Evolutionary conservation across 257 asterid species (phyloP).

Genomic region (Misopates orontium): DNA sequence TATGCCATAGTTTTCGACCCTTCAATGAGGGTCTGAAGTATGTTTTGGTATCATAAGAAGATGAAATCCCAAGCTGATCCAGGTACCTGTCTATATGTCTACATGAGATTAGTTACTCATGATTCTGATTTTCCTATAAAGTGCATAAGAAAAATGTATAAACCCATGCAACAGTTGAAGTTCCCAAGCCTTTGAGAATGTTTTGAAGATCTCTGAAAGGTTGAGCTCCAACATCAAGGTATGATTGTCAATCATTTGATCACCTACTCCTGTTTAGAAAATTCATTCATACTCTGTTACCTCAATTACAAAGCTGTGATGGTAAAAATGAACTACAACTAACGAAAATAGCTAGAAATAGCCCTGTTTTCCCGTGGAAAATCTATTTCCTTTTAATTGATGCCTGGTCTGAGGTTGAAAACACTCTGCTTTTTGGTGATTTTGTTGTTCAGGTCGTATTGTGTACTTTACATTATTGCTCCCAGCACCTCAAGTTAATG

Average conservation of each 20-base stretch:
- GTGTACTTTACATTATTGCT: too few relatives aligned
- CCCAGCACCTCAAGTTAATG: too few relatives aligned
- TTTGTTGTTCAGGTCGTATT: too few relatives aligned
- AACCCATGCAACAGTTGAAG: conserved; percentile 62
- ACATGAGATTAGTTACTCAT: conserved; percentile 3
- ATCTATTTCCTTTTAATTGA: neutral
- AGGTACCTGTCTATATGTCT: conserved; percentile 54
- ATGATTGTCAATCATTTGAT: conserved; percentile 63
- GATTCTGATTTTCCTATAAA: neutral
- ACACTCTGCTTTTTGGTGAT: too few relatives aligned
- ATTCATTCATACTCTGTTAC: neutral
- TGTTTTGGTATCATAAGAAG: conserved; percentile 64
- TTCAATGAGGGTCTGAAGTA: conserved; percentile 85
- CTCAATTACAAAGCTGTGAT: too few relatives aligned
- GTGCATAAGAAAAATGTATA: neutral
- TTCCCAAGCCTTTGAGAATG: conserved; percentile 41
- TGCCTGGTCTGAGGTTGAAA: conserved; percentile 93
- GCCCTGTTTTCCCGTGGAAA: neutral
- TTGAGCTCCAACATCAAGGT: conserved; percentile 60
- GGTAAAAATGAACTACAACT: neutral
- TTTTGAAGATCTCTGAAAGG: conserved; percentile 51
- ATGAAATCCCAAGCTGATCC: conserved; percentile 91
- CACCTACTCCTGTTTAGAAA: conserved; percentile 49
- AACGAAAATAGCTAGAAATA: neutral
- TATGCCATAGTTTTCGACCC: conserved; percentile 91